Conservation (phyloP, 2,329 filamentous ascomycete genomes). For the Penicillium sp. region DNA sequence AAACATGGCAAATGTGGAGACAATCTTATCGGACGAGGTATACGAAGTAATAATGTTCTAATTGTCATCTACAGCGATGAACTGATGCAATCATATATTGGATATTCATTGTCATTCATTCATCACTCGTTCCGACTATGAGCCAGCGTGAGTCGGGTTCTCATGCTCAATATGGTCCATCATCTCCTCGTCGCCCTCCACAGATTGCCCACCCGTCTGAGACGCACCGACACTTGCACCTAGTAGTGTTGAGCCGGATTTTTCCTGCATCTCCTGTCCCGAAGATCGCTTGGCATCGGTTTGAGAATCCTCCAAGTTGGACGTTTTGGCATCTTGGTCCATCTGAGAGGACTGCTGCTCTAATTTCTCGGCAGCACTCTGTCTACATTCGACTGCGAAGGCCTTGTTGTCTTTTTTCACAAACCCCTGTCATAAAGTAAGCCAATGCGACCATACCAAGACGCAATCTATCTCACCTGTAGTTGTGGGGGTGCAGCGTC, state of each 20-base stretch:
- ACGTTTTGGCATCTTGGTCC: conserved; percentile 1
- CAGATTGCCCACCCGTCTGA: too few relatives aligned
- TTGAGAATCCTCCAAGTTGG: conserved; percentile 5
- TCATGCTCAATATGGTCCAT: conserved; percentile 13
- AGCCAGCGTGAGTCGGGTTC: conserved; percentile 1
- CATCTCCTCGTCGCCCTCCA: conserved; percentile 10
- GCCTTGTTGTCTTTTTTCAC: conserved; percentile 46
- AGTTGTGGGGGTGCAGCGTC: conserved; percentile 33
- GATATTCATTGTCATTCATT: conserved; percentile 9
- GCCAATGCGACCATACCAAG: not conserved
- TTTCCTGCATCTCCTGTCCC: conserved; percentile 40
- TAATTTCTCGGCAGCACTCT: conserved; percentile 10
- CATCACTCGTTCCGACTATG: conserved; percentile 14
- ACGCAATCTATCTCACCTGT: conserved; percentile 28
- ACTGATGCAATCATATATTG: conserved; percentile 1
- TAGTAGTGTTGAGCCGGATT: conserved; percentile 21
- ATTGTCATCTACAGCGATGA: too few relatives aligned
- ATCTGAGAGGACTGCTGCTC: conserved; percentile 1
- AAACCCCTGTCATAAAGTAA: conserved; percentile 37
- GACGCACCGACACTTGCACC: conserved; percentile 10
- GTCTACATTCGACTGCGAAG: conserved; percentile 35
- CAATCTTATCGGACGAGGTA: conserved; percentile 6
- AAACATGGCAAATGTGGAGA: conserved; percentile 23
- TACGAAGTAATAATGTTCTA: not conserved
- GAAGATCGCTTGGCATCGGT: conserved; percentile 25